phyloP scores from a whole-genome alignment of 495 filamentous ascomycete genomes.

The Penicillium salamii region DNA sequence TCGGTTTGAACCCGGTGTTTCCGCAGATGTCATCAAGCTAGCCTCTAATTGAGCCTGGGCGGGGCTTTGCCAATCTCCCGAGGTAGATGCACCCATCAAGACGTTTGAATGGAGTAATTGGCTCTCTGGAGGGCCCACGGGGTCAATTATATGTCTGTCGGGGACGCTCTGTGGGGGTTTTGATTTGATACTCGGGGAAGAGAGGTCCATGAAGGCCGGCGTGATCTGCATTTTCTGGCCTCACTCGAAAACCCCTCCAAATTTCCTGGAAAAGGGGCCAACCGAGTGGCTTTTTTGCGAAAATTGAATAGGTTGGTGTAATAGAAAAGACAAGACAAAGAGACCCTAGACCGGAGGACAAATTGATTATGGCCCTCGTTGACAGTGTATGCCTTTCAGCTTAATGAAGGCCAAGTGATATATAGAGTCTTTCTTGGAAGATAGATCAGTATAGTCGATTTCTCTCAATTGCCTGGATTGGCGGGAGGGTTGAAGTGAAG shows the following conservation, averaged over 20 bases:
- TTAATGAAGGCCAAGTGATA: not conserved
- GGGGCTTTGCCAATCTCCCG: not conserved
- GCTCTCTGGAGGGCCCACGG: not conserved
- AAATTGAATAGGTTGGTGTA: too few relatives aligned
- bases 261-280: not conserved
- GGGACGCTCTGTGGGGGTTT: not conserved
- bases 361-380: not conserved
- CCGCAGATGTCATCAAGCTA: not conserved
- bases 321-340: not conserved
- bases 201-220: not conserved
- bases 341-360: not conserved
- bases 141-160: conserved; percentile 1
- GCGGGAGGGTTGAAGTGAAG: conserved; percentile 1
- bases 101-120: not conserved
- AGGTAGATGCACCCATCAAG: not conserved
- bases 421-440: not conserved
- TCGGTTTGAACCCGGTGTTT: not conserved
- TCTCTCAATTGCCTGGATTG: not conserved
- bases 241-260: not conserved
- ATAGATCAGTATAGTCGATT: not conserved
- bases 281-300: not conserved
- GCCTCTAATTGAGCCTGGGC: not conserved
- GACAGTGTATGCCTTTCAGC: not conserved
- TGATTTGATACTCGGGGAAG: not conserved
- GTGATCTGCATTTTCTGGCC: not conserved